Conservation (phyloP, 257 asterid species). For the Forsythia suspensa region DNA sequence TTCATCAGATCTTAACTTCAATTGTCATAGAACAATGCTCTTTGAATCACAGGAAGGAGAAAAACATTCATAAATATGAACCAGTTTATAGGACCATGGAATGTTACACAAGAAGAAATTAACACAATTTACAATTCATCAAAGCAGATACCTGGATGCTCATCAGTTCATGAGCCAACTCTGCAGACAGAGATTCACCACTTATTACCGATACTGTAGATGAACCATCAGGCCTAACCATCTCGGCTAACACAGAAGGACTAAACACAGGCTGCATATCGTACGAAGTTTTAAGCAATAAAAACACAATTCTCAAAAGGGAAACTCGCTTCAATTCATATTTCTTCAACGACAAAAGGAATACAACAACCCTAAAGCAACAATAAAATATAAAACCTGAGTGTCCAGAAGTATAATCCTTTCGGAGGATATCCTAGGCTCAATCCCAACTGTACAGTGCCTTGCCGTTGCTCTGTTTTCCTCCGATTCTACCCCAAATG, state of each 20-base stretch:
- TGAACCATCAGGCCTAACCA: slow-evolving; percentile 90
- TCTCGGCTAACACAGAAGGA: slow-evolving; percentile 88
- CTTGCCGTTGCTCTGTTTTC: slow-evolving; percentile 84
- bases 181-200: slow-evolving; percentile 88
- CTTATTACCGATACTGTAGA: slow-evolving; percentile 70
- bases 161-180: slow-evolving; percentile 91
- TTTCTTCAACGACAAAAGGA: neutral
- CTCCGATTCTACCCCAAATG: slow-evolving; percentile 74
- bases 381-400: slow-evolving; percentile 51
- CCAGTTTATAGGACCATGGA: neutral
- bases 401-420: slow-evolving; percentile 93
- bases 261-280: slow-evolving; percentile 83
- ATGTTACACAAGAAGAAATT: neutral
- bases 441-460: slow-evolving; percentile 87
- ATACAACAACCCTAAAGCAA: slow-evolving; percentile 1
- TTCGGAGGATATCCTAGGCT: slow-evolving; percentile 85
- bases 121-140: neutral
- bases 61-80: neutral
- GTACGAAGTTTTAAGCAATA: slow-evolving; percentile 8
- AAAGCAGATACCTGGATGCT: slow-evolving; percentile 75
- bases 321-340: slow-evolving; percentile 8
- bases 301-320: neutral
- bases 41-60: neutral
- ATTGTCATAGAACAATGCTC: slow-evolving; percentile 4
- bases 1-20: slow-evolving; percentile 17